Evolutionary conservation across 768 basidiomycete genomes (phyloP).

Genomic region (Nidularia sp.): DNA sequence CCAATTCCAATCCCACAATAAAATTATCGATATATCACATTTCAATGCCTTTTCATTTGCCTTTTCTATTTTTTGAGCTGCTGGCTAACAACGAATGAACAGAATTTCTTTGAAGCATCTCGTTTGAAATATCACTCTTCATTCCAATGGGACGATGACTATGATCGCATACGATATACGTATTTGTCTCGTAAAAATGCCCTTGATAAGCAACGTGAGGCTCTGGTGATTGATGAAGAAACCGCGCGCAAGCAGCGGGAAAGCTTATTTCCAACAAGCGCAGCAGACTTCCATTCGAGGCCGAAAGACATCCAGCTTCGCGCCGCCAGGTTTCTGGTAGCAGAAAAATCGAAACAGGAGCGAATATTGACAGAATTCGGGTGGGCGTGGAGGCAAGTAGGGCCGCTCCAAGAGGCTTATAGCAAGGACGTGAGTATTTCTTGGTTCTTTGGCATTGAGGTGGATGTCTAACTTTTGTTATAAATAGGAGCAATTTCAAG

Average conservation of each 20-base stretch:
- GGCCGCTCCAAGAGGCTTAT: slow-evolving; percentile 36
- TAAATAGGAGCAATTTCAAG: slow-evolving; percentile 9
- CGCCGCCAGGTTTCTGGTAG: slow-evolving; percentile 41
- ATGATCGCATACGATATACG: slow-evolving; percentile 22
- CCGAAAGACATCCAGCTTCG: slow-evolving; percentile 43
- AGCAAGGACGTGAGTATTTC: slow-evolving; percentile 32
- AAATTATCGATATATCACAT: no score
- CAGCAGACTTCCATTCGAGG: slow-evolving; percentile 28
- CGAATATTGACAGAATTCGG: slow-evolving; percentile 41
- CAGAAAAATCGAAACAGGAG: slow-evolving; percentile 30
- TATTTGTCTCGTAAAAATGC: slow-evolving; percentile 20
- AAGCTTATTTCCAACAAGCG: slow-evolving; percentile 25
- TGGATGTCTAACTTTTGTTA: neutral
- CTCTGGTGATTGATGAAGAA: slow-evolving; percentile 15
- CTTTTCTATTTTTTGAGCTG: no score
- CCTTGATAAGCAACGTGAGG: slow-evolving; percentile 11
- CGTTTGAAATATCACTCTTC: slow-evolving; percentile 11
- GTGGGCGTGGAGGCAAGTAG: slow-evolving; percentile 49
- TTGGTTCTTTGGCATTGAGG: neutral
- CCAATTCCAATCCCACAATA: no score
- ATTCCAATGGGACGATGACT: slow-evolving; percentile 22
- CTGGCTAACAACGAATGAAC: neutral
- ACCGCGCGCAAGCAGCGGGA: slow-evolving; percentile 17
- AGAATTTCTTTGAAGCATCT: slow-evolving; percentile 20
- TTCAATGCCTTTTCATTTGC: no score